Conservation (phyloP, 108 stramenopile species). For the Skeletonema marinoi region DNA sequence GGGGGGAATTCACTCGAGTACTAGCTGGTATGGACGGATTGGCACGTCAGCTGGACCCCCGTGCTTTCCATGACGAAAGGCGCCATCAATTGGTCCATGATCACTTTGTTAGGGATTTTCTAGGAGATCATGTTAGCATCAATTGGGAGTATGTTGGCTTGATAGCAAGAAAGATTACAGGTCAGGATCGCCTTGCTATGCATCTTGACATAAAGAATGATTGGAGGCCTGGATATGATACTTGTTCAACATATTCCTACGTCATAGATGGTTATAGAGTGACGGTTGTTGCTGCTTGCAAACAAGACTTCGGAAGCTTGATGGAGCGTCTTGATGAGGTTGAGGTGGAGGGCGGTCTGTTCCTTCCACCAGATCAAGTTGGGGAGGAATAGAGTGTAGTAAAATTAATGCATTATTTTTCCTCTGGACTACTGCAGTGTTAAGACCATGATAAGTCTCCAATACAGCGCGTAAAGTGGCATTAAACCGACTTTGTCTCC, state of each 20-base stretch:
- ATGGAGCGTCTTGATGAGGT: neutral
- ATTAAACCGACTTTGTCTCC: too few species aligned
- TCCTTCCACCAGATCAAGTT: too few species aligned
- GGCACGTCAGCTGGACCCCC: neutral
- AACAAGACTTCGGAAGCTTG: neutral
- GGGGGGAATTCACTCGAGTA: neutral
- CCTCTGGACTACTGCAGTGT: too few species aligned
- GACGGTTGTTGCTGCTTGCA: neutral
- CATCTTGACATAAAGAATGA: neutral
- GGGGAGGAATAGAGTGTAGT: too few species aligned
- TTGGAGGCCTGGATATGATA: neutral
- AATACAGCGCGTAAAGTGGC: too few species aligned
- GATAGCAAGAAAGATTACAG: neutral
- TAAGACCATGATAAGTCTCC: too few species aligned
- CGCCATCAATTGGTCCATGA: neutral
- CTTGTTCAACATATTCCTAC: neutral
- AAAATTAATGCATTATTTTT: too few species aligned
- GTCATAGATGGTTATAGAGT: neutral
- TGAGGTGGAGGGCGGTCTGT: neutral
- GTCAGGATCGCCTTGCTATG: neutral
- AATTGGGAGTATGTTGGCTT: constrained; percentile 1
- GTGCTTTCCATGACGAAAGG: neutral
- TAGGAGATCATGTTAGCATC: neutral
- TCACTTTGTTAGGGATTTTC: neutral
- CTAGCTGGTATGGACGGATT: neutral